These are phyloP conservation scores for Exophiala bonariae DNA, from an alignment of 2,329 filamentous ascomycete species.

Conservation along the genomic window DNA sequence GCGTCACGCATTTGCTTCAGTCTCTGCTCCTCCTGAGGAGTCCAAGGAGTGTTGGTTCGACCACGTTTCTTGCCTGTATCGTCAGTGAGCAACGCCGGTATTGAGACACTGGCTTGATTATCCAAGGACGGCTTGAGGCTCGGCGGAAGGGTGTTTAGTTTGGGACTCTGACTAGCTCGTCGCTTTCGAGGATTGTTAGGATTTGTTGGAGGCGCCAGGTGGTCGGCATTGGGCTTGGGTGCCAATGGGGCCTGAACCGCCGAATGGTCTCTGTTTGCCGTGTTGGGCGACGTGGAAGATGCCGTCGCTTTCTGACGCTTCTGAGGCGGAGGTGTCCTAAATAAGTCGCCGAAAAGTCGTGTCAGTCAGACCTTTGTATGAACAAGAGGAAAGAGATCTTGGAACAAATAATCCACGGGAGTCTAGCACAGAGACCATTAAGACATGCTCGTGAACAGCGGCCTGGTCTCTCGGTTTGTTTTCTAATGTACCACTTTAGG, in stretches of 20 bases:
- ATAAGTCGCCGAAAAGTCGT: not conserved
- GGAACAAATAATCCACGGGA: not conserved
- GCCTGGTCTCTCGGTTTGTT: slow-evolving; percentile 3
- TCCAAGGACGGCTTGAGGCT: slow-evolving; percentile 10
- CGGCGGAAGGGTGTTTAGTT: slow-evolving; percentile 24
- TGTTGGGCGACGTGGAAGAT: slow-evolving; percentile 15
- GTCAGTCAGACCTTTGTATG: too few species aligned
- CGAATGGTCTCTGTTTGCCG: slow-evolving; percentile 14
- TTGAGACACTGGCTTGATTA: slow-evolving; percentile 13
- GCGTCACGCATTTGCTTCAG: slow-evolving; percentile 93
- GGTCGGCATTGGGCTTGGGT: slow-evolving; percentile 19
- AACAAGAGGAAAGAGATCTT: not conserved
- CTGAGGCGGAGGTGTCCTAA: slow-evolving; percentile 18
- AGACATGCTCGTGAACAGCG: not conserved
- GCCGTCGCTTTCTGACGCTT: slow-evolving; percentile 19
- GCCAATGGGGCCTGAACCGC: slow-evolving; percentile 19
- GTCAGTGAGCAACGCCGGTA: slow-evolving; percentile 20
- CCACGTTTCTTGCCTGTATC: slow-evolving; percentile 70
- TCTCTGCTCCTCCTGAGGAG: slow-evolving; percentile 85
- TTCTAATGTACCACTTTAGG: slow-evolving; percentile 16
- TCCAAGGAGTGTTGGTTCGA: slow-evolving; percentile 98
- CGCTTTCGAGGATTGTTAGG: slow-evolving; percentile 44
- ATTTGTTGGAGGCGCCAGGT: slow-evolving; percentile 18
- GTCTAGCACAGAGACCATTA: not conserved
- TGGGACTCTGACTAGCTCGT: slow-evolving; percentile 37